Conservation (phyloP, 2,329 filamentous ascomycete species). For the Xylariaceae sp. region DNA sequence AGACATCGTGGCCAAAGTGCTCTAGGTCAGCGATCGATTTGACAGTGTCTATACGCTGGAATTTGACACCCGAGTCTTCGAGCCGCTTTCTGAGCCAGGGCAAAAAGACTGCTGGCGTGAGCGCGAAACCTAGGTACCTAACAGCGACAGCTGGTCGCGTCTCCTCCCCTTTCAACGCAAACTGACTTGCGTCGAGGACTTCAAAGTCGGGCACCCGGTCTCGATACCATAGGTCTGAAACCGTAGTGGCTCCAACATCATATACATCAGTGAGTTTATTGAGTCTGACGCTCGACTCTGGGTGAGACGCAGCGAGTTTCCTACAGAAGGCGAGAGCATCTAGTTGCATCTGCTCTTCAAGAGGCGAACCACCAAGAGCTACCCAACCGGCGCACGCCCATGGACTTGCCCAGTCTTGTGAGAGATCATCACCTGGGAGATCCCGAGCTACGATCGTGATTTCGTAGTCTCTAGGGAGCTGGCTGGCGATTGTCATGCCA, state of each 20-base stretch:
- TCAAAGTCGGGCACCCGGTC: background rate
- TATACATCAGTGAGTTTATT: conserved; percentile 2
- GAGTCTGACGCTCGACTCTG: background rate
- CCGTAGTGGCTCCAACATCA: background rate
- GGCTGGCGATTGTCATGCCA: conserved; percentile 3
- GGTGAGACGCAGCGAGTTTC: background rate
- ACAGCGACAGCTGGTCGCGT: background rate
- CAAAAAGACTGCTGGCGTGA: background rate
- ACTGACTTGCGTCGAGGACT: background rate
- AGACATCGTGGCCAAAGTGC: conserved; percentile 1
- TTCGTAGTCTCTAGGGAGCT: conserved; percentile 1
- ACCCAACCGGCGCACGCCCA: conserved; percentile 4
- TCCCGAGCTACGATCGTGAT: conserved; percentile 4
- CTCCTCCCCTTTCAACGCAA: background rate
- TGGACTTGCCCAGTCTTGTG: conserved; percentile 1
- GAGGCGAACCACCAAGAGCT: background rate
- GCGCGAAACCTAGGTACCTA: background rate
- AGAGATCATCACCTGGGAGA: background rate
- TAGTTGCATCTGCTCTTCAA: conserved; percentile 2
- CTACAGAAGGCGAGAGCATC: conserved; percentile 1
- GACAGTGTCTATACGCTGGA: background rate
- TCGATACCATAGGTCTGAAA: conserved; percentile 1
- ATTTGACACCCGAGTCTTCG: background rate
- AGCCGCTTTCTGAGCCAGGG: conserved; percentile 1
- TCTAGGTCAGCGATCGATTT: conserved; percentile 1